Conservation (phyloP, 768 basidiomycete genomes). For the Dioszegia aurantiaca region DNA sequence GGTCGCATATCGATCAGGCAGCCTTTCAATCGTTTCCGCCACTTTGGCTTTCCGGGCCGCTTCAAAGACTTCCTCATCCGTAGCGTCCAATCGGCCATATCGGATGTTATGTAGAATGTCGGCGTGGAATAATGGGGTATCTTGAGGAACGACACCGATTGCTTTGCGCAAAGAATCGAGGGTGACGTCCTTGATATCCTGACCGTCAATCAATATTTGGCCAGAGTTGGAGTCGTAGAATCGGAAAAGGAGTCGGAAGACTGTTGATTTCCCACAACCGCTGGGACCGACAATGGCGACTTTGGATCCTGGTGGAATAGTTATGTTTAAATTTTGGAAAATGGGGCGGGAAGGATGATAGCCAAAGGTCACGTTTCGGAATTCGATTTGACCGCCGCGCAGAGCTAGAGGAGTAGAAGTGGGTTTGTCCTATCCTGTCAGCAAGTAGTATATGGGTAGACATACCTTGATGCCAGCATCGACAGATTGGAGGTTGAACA, state of each 20-base stretch:
- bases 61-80: conserved; percentile 80
- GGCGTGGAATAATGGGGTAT: conserved; percentile 94
- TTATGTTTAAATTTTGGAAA: conserved; percentile 81
- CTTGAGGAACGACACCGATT: conserved; percentile 95
- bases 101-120: conserved; percentile 93
- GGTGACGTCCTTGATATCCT: conserved; percentile 73
- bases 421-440: conserved; percentile 62
- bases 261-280: conserved; percentile 95
- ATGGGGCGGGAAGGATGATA: conserved; percentile 92
- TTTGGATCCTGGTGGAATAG: conserved; percentile 91
- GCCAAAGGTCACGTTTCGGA: conserved; percentile 85
- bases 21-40: conserved; percentile 68
- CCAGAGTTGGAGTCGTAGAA: conserved; percentile 87
- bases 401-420: conserved; percentile 67
- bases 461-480: conserved; percentile 67
- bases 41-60: conserved; percentile 85
- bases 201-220: conserved; percentile 75
- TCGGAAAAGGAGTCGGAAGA: conserved; percentile 87
- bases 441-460: neutral
- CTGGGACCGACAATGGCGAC: conserved; percentile 96
- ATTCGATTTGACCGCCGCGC: conserved; percentile 80
- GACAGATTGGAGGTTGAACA: conserved; percentile 83
- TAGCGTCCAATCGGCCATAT: conserved; percentile 83
- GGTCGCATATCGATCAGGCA: conserved; percentile 84
- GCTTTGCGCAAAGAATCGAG: conserved; percentile 67